Conservation (phyloP, 148 eudicot genomes). For the Gaultheria prostrata region DNA sequence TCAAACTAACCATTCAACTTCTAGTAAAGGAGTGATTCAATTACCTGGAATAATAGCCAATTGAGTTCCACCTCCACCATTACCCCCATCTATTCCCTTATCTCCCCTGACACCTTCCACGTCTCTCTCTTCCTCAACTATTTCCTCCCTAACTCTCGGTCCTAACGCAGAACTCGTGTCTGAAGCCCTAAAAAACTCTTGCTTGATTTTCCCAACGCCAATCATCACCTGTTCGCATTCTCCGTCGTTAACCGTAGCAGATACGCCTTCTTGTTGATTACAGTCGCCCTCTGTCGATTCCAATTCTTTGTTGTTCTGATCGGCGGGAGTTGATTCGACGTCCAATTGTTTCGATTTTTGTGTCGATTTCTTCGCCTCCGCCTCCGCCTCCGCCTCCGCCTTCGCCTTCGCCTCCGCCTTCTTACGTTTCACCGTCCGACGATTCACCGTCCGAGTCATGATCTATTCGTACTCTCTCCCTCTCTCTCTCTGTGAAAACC, state of each 20-base stretch:
- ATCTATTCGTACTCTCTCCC: neutral
- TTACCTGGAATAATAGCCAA: neutral
- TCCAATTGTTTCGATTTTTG: neutral
- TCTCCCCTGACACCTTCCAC: neutral
- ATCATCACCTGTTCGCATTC: neutral
- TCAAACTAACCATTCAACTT: neutral
- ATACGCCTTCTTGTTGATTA: neutral
- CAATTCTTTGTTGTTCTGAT: neutral
- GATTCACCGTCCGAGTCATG: conserved; percentile 9
- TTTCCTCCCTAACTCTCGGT: neutral
- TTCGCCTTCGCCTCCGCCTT: conserved; percentile 4
- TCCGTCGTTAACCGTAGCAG: neutral
- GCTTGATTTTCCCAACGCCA: neutral
- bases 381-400: neutral
- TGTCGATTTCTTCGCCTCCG: neutral
- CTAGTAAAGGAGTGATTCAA: neutral
- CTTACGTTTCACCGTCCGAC: too few relatives aligned
- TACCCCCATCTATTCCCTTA: neutral
- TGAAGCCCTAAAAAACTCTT: neutral
- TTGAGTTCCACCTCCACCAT: neutral
- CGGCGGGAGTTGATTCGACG: neutral
- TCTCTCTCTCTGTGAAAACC: neutral
- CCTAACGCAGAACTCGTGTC: neutral
- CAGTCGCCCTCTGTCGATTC: neutral
- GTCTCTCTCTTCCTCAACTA: neutral